Evolutionary conservation across 768 basidiomycete species (phyloP), one percentile per base, ranked within the genome.

Genomic region (Antrodiella citrinella): DNA sequence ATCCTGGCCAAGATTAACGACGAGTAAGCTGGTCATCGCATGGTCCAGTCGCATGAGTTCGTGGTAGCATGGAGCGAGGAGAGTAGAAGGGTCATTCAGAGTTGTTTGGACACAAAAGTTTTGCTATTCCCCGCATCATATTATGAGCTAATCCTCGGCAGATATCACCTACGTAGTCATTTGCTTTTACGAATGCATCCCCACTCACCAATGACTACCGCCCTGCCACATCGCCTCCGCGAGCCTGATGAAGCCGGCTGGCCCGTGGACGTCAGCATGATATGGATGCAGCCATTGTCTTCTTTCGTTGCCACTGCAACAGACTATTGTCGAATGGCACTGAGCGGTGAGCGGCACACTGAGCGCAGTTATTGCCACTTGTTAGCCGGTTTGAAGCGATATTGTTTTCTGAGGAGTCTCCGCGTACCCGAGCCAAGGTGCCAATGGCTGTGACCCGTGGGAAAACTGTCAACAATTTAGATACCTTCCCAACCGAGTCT

Each of bases 1-100:
- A 96, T 99, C 65, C 78, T 98, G 48, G 95, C 95, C 52, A 96
- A 94, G 75, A 92, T 97, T 62, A 78, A 86, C 67, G 94, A 96
- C 74, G 96, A 46, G 20, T 22, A 39, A 35, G 4, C 40, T n/a
- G n/a, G n/a, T n/a, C 21, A 24, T 7, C 19, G 20, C 19, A 15
- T 21, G 45, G 20, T 15, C 38, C 20, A 19, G n/a, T 22, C 15
- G 44, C 25, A 51, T 12, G 9, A 22, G 18, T 19, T 13, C 38
- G 19, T 19, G 13, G 23, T 12, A 42, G 24, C 19, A 45, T 12
- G 11, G 4, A 4, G 45, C 50, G n/a, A n/a, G n/a, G n/a, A n/a
- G n/a, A n/a, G 30, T 15, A 35, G 15, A 25, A 48, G 23, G 46
- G 53, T 22, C 47, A 12, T 49, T 3, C 12, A 43, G 23, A 45